Evolutionary conservation across 2,329 filamentous ascomycete genomes (phyloP), one percentile per base, ranked within the genome.

Genomic region (Tolypocladium tundrense): DNA sequence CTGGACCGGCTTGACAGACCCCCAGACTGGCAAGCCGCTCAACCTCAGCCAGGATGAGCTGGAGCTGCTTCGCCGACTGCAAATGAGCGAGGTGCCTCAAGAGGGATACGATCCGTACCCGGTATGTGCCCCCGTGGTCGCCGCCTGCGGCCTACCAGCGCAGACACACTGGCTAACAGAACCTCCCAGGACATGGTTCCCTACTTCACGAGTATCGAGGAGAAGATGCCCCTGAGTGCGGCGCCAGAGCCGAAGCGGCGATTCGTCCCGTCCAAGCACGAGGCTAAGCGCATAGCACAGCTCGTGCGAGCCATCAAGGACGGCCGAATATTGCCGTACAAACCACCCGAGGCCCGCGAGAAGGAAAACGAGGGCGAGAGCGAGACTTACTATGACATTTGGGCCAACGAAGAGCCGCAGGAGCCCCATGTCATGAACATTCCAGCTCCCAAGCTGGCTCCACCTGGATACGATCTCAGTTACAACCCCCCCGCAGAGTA

Each of bases 401-500:
- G 94, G 94, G 91, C 93, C 57, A 90, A 97, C 68, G 93, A 99
- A 72, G 84, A 88, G 64, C 85, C 90, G 13, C 83, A 88, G 65
- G 84, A 88, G 40, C 88, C 92, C 60, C 90, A 97, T 71, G 79
- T 88, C 41, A 97, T 97, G 92, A 90, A 97, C 68, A 88, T 97
- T 57, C 89, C 94, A 19, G 93, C 94, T 1, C 94, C 94, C 6
- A 99, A 99, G 71, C 80, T 95, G 54, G 86, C 93, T 35, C 93
- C 94, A 42, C 94, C 94, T 35, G 91, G 91, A 56, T 97, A 96
- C 71, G 92, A 96, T 67, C 85, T 97, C 71, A 96, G 91, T 68
- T 97, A 99, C 72, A 96, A 97, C 73, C 94, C 94, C 31, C 94
- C 95, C 54, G 84, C 88, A 4, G 94, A 99, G 76, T 99, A 97